Percentiles rank a stretch among this genome's conserved stretches.
These are phyloP conservation scores for Lyophyllum decastes DNA, from an alignment of 768 basidiomycete species.

Conservation along the genomic window DNA sequence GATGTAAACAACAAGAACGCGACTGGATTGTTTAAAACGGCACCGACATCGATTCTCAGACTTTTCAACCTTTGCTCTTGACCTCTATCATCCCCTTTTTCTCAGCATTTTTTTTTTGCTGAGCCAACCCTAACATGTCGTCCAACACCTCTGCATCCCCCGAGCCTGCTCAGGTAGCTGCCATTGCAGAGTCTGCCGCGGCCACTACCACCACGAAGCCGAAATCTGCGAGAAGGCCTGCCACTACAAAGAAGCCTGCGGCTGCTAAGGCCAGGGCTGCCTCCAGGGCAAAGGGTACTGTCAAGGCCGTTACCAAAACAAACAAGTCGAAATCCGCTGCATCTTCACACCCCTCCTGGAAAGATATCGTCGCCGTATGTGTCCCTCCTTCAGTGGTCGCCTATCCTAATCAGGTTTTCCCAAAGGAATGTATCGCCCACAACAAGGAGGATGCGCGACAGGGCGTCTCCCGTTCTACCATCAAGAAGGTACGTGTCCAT, in stretches of 20 bases:
- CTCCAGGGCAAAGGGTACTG: conserved; percentile 30
- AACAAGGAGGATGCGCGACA: conserved; percentile 64
- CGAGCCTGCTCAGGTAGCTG: conserved; percentile 16
- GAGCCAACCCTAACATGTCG: conserved; percentile 21
- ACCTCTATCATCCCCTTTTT: conserved; percentile 4
- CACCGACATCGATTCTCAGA: conserved; percentile 4
- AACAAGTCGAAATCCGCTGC: conserved; percentile 24
- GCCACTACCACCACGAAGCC: conserved; percentile 18
- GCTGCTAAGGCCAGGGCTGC: conserved; percentile 15
- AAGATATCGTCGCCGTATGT: conserved; percentile 53
- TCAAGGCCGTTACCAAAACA: conserved; percentile 28
- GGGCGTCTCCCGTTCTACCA: conserved; percentile 74
- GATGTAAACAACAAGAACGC: conserved; percentile 19
- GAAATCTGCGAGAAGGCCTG: conserved; percentile 20
- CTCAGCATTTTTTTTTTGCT: neutral
- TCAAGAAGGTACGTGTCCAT: conserved; percentile 72
- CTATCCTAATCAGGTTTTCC: neutral
- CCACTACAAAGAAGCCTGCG: conserved; percentile 20
- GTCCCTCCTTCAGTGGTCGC: neutral
- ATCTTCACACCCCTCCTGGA: conserved; percentile 50
- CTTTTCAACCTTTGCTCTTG: conserved; percentile 23
- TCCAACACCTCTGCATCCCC: conserved; percentile 27
- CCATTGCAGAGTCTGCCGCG: conserved; percentile 15
- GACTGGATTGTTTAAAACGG: conserved; percentile 33
- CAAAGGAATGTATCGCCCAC: conserved; percentile 70